These are phyloP conservation scores for Leishmania guyanensis DNA, from an alignment of 208 protist species.

Conservation along the genomic window DNA sequence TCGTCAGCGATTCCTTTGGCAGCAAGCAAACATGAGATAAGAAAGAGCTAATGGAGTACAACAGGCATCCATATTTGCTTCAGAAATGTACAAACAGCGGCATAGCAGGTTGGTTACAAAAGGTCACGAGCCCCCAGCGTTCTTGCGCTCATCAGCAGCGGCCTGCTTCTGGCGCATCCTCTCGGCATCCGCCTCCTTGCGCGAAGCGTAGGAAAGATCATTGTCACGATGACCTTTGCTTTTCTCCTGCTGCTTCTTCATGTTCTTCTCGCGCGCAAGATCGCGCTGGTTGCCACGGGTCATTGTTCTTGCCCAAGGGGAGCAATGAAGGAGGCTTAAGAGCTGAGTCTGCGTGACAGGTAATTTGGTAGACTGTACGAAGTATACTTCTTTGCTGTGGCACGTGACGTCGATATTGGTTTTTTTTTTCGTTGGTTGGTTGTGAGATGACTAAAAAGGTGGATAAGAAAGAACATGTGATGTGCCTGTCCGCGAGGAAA, in stretches of 20 bases:
- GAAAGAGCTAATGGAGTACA: not conserved
- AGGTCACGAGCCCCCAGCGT: conserved; percentile 21
- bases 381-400: conserved; percentile 9
- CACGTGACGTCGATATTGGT: not conserved
- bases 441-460: not conserved
- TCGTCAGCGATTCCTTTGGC: not conserved
- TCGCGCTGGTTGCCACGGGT: conserved; percentile 91
- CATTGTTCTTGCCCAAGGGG: conserved; percentile 40
- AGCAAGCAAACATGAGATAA: not conserved
- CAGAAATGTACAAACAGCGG: not conserved
- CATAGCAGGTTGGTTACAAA: not conserved
- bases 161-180: conserved; percentile 88
- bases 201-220: conserved; percentile 58
- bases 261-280: conserved; percentile 86
- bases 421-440: not conserved
- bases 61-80: not conserved
- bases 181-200: conserved; percentile 87
- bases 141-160: conserved; percentile 51
- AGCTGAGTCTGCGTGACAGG: not conserved
- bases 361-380: conserved; percentile 5
- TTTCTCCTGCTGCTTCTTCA: conserved; percentile 82
- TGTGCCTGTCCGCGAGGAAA: not conserved
- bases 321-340: conserved; percentile 1
- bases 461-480: conserved; percentile 2
- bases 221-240: conserved; percentile 75